These are phyloP conservation scores for Aspergillus sp. DNA, from an alignment of 2,329 filamentous ascomycete species.

Conservation along the genomic window DNA sequence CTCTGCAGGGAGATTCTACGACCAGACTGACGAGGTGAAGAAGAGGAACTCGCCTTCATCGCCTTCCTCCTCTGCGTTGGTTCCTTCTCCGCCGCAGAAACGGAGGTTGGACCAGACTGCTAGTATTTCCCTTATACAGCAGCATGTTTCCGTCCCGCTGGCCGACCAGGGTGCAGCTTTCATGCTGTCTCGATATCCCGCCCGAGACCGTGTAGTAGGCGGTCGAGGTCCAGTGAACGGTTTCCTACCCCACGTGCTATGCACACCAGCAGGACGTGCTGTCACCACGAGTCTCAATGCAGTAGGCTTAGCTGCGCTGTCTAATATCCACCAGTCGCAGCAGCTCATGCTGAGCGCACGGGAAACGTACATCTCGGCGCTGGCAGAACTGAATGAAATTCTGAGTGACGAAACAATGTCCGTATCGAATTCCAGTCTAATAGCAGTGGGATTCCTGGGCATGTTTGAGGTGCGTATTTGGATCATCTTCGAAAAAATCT, in stretches of 20 bases:
- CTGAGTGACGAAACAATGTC: slow-evolving; percentile 3
- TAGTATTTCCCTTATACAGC: not conserved
- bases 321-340: slow-evolving; percentile 6
- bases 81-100: not conserved
- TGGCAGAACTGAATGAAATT: slow-evolving; percentile 9
- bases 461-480: slow-evolving; percentile 8
- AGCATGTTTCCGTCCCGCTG: not conserved
- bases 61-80: not conserved
- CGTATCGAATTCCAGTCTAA: slow-evolving; percentile 9
- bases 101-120: not conserved
- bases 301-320: slow-evolving; percentile 7
- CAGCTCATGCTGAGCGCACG: slow-evolving; percentile 3
- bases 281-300: slow-evolving; percentile 8
- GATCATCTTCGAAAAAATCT: not conserved
- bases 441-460: slow-evolving; percentile 10
- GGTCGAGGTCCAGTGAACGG: slow-evolving; percentile 1
- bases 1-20: slow-evolving; percentile 16
- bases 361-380: slow-evolving; percentile 6
- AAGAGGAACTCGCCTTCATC: slow-evolving; percentile 10
- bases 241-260: slow-evolving; percentile 1
- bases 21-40: slow-evolving; percentile 22
- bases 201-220: not conserved
- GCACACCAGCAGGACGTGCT: slow-evolving; percentile 3
- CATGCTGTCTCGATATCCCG: slow-evolving; percentile 6
- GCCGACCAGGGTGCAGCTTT: slow-evolving; percentile 8